Evolutionary conservation across 805 yeast species (phyloP).

Genomic region (Wickerhamiella cacticola): DNA sequence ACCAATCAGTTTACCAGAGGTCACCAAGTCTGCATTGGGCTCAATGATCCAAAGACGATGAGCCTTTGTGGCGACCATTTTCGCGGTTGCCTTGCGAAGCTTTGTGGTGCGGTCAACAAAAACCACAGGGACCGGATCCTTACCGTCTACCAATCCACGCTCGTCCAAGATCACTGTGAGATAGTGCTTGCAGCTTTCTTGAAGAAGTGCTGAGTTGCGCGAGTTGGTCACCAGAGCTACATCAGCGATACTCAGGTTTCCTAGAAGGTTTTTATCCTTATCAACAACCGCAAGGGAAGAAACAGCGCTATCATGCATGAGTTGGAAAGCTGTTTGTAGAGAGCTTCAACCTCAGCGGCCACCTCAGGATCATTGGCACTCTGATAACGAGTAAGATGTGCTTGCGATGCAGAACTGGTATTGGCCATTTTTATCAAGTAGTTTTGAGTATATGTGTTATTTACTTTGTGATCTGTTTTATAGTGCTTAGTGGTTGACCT

Average conservation of each 20-base stretch:
- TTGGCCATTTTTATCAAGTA: no score
- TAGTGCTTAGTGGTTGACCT: no score
- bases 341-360: no score
- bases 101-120: slow-evolving; percentile 74
- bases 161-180: slow-evolving; percentile 73
- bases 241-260: slow-evolving; percentile 90
- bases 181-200: slow-evolving; percentile 76
- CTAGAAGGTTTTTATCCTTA: slow-evolving; percentile 57
- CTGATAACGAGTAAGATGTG: no score
- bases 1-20: slow-evolving; percentile 70
- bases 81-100: slow-evolving; percentile 81
- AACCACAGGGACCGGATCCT: slow-evolving; percentile 93
- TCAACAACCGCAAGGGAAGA: slow-evolving; percentile 92
- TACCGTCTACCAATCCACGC: slow-evolving; percentile 87
- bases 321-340: slow-evolving; percentile 73
- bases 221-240: slow-evolving; percentile 79
- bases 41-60: slow-evolving; percentile 50
- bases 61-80: slow-evolving; percentile 86
- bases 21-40: slow-evolving; percentile 22
- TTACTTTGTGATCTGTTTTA: no score
- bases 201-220: slow-evolving; percentile 71
- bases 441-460: no score
- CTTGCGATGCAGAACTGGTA: no score
- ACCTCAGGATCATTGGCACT: no score
- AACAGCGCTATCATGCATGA: slow-evolving; percentile 74